Base-by-base conservation (phyloP, 495 filamentous ascomycete genomes). In the Lasiosphaeriaceae sp. region DNA sequence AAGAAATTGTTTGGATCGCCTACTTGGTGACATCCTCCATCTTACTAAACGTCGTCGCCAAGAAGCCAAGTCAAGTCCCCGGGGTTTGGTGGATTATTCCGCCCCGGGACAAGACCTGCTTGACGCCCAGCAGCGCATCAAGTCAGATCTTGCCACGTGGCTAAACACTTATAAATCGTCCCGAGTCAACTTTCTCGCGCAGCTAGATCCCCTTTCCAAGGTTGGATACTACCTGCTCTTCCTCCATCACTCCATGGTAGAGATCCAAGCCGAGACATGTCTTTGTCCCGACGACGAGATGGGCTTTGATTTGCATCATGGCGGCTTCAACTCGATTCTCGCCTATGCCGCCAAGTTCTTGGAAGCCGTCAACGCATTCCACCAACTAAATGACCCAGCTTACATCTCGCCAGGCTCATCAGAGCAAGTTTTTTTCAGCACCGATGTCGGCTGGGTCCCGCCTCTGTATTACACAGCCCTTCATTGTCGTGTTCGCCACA, bases 401-500 rank as follows among this genome's bases (percentile, higher is more conserved):
- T 50, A 29, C 9, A 20, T 55, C 11, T 12, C 19, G 2, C 39
- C 56, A 14, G 26, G 44, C 49, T 69, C n/a, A 62, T 69, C n/a
- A 62, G 65, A 22, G 47, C 20, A 8, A 75, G 73, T 31, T 9
- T 22, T 17, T 9, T 50, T 50, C 22, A 71, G 73, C 24, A 60
- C 72, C 9, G 80, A 83, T 57, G 69, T 75, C 23, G 78, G 80
- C 14, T 77, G 73, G 51, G 77, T 82, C 8, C 70, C 76, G 9
- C 78, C 80, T 0, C 58, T 85, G 5, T 84, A 80, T 56, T 81
- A 72, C 63, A 72, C 74, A 0, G 79, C 78, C 1, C 54, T 80
- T n/a, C 83, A 83, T 57, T 86, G 83, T 52, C 81, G 80, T n/a
- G 69, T 76, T n/a, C 71, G 61, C 17, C 60, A 58, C 1, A 66